Evolutionary conservation across 768 basidiomycete genomes (phyloP), one percentile per base, ranked within the genome.

Genomic region (Phlegmacium glaucopus): DNA sequence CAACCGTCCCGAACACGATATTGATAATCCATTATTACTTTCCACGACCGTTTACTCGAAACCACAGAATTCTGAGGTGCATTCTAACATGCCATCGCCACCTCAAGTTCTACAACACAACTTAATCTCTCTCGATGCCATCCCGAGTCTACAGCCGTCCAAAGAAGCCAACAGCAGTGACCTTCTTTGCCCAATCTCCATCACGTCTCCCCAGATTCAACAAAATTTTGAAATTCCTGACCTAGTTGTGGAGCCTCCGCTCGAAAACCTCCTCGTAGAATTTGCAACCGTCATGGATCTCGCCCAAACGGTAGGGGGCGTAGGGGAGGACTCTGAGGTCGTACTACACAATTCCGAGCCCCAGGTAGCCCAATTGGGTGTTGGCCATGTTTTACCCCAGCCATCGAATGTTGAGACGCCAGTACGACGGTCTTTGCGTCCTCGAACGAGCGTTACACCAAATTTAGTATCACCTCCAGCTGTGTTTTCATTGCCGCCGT

Each of bases 381-480:
- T 15, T 9, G 16, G 38, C 9, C n/a, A 39, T 39, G 36, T 32
- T 10, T n/a, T 44, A 16, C n/a, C n/a, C 3, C 32, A 11, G 32
- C 32, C 32, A 6, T 9, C 37, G 13, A 27, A 45, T 3, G 46
- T 50, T 9, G 57, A 58, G 3, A 65, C 62, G 13, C 69, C 70
- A 16, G 48, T 68, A 15, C 64, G 70, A 44, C 61, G 65, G 40
- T 72, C 73, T n/a, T 63, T 61, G n/a, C 68, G 71, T 47, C 69
- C 69, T 22, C 65, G 66, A 36, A 66, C 65, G 30, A 74, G 71
- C 51, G 49, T 56, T 13, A 59, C 57, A 17, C 67, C 66, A 38
- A 62, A 49, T 51, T 56, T 54, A 45, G 48, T 52, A 11, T 59
- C 52, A 7, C 41, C 44, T 22, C 49, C 42, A 13, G 22, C 47